A percentile compares a stretch with the other conserved stretches of the same genome.
Conservation (phyloP, 225 moss, liverwort and hornwort species). For the Pseudisothecium myosuroides region DNA sequence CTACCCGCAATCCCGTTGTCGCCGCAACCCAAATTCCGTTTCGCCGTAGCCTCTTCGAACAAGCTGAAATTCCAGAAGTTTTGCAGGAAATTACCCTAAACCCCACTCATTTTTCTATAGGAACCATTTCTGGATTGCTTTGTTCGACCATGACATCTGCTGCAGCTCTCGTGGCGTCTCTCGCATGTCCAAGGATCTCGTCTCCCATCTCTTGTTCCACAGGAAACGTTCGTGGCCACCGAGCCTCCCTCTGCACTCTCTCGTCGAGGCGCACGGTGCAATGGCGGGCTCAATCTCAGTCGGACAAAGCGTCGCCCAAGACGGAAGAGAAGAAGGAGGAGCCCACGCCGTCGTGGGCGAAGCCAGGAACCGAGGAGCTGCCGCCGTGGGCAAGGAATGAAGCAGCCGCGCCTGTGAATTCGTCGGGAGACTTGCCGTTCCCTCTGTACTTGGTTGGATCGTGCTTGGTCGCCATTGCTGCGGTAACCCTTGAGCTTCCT, state of each 20-base stretch:
- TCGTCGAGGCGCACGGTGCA: neutral
- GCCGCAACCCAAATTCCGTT: neutral
- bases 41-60: neutral
- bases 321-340: conserved; percentile 8
- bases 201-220: neutral
- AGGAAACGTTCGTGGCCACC: neutral
- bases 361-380: conserved; percentile 65
- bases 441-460: conserved; percentile 72
- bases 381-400: conserved; percentile 92
- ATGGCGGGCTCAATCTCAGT: conserved; percentile 20
- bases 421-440: conserved; percentile 50
- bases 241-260: neutral
- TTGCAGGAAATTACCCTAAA: neutral
- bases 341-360: conserved; percentile 52
- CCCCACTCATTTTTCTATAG: neutral
- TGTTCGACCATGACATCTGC: neutral
- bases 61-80: neutral
- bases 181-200: neutral
- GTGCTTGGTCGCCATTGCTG: conserved; percentile 78
- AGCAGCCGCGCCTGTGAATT: conserved; percentile 27
- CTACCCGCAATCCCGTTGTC: neutral
- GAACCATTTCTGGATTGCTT: neutral
- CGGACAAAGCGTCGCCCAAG: conserved; percentile 20
- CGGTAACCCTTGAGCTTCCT: conserved; percentile 23
- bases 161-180: neutral